Percentiles rank a stretch among this genome's conserved stretches.
Conservation (phyloP, 257 asterid species). For the Nicotiana noctiflora region DNA sequence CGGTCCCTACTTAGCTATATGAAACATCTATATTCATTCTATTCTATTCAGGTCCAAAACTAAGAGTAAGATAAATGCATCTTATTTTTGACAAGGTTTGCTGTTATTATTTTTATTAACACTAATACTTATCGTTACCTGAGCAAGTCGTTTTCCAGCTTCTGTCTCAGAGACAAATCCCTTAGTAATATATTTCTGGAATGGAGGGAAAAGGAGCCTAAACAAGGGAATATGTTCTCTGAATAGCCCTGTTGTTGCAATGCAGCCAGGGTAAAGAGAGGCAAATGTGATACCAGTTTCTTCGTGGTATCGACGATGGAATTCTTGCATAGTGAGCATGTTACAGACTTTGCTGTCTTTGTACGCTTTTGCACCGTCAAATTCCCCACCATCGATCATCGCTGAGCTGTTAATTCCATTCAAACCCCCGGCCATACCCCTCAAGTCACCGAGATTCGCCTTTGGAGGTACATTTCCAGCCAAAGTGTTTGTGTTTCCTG, state of each 20-base stretch:
- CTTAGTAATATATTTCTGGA: slow-evolving; percentile 83
- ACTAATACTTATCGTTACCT: slow-evolving; percentile 29
- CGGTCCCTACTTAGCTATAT: not conserved
- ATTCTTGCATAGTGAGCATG: slow-evolving; percentile 94
- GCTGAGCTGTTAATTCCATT: slow-evolving; percentile 67
- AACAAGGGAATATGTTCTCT: slow-evolving; percentile 87
- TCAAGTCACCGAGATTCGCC: slow-evolving; percentile 84
- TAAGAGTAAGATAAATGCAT: not conserved
- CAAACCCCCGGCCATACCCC: slow-evolving; percentile 75
- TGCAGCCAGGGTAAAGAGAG: slow-evolving; percentile 93
- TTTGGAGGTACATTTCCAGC: slow-evolving; percentile 97
- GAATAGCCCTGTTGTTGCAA: slow-evolving; percentile 86
- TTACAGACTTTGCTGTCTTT: slow-evolving; percentile 98
- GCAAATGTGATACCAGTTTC: slow-evolving; percentile 86
- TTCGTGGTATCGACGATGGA: slow-evolving; percentile 81
- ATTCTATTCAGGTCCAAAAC: not conserved
- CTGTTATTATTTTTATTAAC: not conserved
- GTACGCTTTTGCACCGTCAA: slow-evolving; percentile 97
- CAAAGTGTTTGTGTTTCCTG: slow-evolving; percentile 87
- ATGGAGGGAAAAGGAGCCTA: slow-evolving; percentile 81
- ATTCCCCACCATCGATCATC: slow-evolving; percentile 87
- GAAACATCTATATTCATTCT: not conserved
- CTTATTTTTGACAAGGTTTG: not conserved
- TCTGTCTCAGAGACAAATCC: slow-evolving; percentile 91
- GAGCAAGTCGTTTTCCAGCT: slow-evolving; percentile 87